Evolutionary conservation across 345 rosid genomes (phyloP).

Genomic region (Eucalyptus cloeziana): DNA sequence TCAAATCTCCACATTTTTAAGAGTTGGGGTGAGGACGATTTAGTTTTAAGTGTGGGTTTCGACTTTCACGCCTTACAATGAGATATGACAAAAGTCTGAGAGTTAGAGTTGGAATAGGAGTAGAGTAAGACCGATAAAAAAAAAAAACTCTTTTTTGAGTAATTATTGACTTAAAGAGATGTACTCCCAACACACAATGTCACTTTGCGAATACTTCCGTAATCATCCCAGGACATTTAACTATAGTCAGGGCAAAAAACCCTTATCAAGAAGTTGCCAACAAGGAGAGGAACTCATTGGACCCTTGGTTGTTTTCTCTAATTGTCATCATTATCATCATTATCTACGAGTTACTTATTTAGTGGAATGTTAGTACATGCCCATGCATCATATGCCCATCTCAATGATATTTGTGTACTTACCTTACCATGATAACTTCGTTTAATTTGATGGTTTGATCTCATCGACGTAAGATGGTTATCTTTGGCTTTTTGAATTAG

Average conservation of each 20-base stretch:
- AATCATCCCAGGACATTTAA: neutral
- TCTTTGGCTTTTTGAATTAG: neutral
- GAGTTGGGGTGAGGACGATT: too few species aligned
- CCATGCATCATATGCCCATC: neutral
- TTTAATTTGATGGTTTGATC: neutral
- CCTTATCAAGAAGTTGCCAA: neutral
- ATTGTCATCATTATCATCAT: neutral
- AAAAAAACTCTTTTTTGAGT: neutral
- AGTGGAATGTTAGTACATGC: neutral
- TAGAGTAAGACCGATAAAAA: too few species aligned
- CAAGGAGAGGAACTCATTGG: neutral
- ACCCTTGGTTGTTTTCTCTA: neutral
- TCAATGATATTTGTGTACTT: neutral
- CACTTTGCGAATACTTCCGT: neutral
- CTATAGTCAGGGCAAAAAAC: neutral
- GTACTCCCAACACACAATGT: neutral
- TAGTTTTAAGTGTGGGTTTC: too few species aligned
- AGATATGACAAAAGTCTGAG: too few species aligned
- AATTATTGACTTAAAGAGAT: neutral
- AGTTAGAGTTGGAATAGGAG: too few species aligned
- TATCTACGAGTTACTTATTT: neutral
- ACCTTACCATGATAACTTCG: neutral
- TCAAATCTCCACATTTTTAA: too few species aligned
- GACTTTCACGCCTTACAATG: accelerated
- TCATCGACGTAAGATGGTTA: neutral